Evolutionary conservation across 768 basidiomycete genomes (phyloP).

Genomic region (Polyporus arcularius): DNA sequence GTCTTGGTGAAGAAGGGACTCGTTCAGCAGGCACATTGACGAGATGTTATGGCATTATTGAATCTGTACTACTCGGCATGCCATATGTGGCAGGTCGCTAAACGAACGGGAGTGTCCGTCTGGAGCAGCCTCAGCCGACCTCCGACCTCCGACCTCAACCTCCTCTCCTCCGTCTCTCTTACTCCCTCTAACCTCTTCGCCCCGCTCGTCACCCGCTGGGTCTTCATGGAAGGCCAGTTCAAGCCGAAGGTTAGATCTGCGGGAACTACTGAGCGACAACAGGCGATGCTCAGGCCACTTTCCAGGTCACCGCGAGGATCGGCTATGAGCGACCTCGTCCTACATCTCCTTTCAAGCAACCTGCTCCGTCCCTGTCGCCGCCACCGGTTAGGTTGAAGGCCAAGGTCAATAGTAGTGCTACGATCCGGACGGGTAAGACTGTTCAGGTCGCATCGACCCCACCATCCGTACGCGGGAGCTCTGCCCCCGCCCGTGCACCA

Average conservation of each 20-base stretch:
- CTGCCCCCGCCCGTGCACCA: conserved; percentile 35
- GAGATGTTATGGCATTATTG: neutral
- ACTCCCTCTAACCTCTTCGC: neutral
- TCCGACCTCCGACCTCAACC: conserved; percentile 21
- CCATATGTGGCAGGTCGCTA: conserved; percentile 13
- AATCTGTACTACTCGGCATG: conserved; percentile 4
- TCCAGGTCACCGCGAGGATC: conserved; percentile 57
- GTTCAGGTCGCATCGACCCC: conserved; percentile 24
- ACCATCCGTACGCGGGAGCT: conserved; percentile 11
- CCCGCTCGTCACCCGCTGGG: neutral
- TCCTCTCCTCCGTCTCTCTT: conserved; percentile 3
- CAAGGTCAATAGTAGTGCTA: conserved; percentile 60
- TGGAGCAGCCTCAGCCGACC: conserved; percentile 14
- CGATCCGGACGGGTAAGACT: conserved; percentile 28
- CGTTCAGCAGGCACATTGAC: conserved; percentile 14
- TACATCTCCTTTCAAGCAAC: conserved; percentile 47
- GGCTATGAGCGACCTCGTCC: conserved; percentile 48
- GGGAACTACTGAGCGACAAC: conserved; percentile 5
- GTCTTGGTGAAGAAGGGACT: conserved; percentile 50
- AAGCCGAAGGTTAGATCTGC: conserved; percentile 47
- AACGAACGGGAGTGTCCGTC: conserved; percentile 14
- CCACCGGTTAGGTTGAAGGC: conserved; percentile 49
- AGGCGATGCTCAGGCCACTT: conserved; percentile 23
- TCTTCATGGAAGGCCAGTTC: conserved; percentile 40
- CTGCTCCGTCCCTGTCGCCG: conserved; percentile 29